A percentile compares a stretch with the other conserved stretches of the same genome.
Conservation (phyloP, 768 basidiomycete species). For the Mycena vulgaris region DNA sequence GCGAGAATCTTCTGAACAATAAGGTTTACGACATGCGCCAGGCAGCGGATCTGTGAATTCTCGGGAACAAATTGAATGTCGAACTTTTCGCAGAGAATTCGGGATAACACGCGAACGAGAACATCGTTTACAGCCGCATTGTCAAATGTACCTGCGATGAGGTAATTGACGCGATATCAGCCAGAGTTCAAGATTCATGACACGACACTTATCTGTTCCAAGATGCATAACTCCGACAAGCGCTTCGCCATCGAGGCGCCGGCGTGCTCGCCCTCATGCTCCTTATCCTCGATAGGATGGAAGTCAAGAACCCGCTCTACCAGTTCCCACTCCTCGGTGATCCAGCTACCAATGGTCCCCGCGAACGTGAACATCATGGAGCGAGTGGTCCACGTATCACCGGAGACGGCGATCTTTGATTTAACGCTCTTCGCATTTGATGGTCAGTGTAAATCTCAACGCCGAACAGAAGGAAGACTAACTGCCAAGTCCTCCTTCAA, state of each 20-base stretch:
- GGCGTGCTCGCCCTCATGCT: conserved; percentile 51
- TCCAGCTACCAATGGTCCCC: conserved; percentile 43
- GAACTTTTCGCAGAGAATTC: background rate
- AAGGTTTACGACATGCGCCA: conserved; percentile 53
- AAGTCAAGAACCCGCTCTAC: conserved; percentile 52
- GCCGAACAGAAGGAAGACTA: background rate
- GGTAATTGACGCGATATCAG: conserved; percentile 7
- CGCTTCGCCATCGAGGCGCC: conserved; percentile 48
- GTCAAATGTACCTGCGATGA: conserved; percentile 43
- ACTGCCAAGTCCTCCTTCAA: conserved; percentile 41
- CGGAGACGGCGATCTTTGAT: conserved; percentile 43
- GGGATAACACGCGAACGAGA: conserved; percentile 36
- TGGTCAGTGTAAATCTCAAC: background rate
- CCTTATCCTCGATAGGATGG: conserved; percentile 48
- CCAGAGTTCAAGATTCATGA: background rate
- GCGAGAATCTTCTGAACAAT: conserved; percentile 51
- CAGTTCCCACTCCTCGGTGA: conserved; percentile 50
- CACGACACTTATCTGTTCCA: conserved; percentile 53
- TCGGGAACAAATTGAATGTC: background rate
- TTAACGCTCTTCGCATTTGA: conserved; percentile 36
- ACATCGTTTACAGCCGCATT: conserved; percentile 55
- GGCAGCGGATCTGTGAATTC: conserved; percentile 49
- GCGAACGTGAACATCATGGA: conserved; percentile 52
- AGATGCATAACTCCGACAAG: conserved; percentile 37
- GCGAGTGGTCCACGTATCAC: conserved; percentile 49